Conservation (phyloP, 1,284 basidiomycete species). For the Pholiota adiposa region DNA sequence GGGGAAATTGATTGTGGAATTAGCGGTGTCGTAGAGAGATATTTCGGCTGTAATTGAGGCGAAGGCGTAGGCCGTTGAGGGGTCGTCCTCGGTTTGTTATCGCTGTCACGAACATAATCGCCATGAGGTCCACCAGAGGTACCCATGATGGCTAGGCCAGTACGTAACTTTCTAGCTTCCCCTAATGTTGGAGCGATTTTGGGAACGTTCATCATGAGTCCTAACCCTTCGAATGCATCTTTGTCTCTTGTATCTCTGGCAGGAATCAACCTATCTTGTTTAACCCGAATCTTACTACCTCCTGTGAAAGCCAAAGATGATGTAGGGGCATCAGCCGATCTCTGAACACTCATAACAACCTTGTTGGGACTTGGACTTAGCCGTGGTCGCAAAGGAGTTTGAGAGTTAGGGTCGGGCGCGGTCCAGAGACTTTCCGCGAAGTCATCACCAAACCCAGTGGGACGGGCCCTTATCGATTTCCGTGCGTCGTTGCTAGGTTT, state of each 20-base stretch:
- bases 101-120: slow-evolving; percentile 24
- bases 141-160: slow-evolving; percentile 59
- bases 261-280: slow-evolving; percentile 24
- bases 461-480: slow-evolving; percentile 21
- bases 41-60: slow-evolving; percentile 45
- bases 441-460: slow-evolving; percentile 52
- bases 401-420: slow-evolving; percentile 32
- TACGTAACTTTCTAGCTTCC: slow-evolving; percentile 73
- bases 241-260: slow-evolving; percentile 33
- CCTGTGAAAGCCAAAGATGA: slow-evolving; percentile 24
- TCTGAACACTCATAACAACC: slow-evolving; percentile 15
- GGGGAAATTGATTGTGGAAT: slow-evolving; percentile 33
- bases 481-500: slow-evolving; percentile 20
- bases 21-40: slow-evolving; percentile 36
- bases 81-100: slow-evolving; percentile 23
- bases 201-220: slow-evolving; percentile 47
- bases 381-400: slow-evolving; percentile 25
- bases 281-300: slow-evolving; percentile 21
- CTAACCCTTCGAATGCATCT: slow-evolving; percentile 81
- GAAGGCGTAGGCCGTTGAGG: slow-evolving; percentile 47
- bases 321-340: slow-evolving; percentile 19
- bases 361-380: slow-evolving; percentile 25
- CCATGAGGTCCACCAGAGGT: slow-evolving; percentile 24
- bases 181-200: slow-evolving; percentile 67
- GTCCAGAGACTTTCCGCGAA: slow-evolving; percentile 64